A percentile compares a stretch with the other conserved stretches of the same genome.
These are phyloP conservation scores for Kappamyces sp. DNA, from an alignment of 192 early-diverging fungal species.

Conservation along the genomic window DNA sequence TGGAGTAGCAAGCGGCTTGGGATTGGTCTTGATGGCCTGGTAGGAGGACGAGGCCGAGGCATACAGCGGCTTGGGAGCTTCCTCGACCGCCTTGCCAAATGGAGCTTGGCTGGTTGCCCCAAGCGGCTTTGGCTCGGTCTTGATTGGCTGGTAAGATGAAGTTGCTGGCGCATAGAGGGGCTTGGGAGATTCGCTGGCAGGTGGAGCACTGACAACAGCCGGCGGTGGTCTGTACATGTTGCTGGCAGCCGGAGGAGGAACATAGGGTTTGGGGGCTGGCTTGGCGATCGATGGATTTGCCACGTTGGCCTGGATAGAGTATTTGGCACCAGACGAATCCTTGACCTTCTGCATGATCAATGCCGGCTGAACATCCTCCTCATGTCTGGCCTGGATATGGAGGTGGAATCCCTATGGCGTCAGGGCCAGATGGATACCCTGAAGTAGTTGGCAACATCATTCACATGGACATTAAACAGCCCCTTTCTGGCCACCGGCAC, in stretches of 20 bases:
- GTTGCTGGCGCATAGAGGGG: constrained; percentile 12
- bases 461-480: constrained; percentile 73
- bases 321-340: constrained; percentile 83
- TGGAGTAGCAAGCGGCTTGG: not conserved
- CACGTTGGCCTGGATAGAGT: constrained; percentile 63
- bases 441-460: constrained; percentile 75
- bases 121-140: constrained; percentile 29
- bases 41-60: constrained; percentile 9
- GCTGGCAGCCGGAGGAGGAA: not conserved
- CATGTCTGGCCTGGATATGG: constrained; percentile 77
- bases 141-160: constrained; percentile 26
- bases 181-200: constrained; percentile 8
- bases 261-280: constrained; percentile 18
- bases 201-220: constrained; percentile 1
- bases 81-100: not conserved
- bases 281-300: constrained; percentile 11
- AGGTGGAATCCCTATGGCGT: constrained; percentile 67
- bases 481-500: constrained; percentile 89
- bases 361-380: constrained; percentile 71
- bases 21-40: not conserved
- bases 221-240: not conserved
- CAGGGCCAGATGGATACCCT: constrained; percentile 42
- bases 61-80: constrained; percentile 10
- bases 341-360: constrained; percentile 80
- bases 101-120: not conserved